These are phyloP conservation scores for Akanthomyces muscarius DNA, from an alignment of 2,329 filamentous ascomycete species.

Conservation along the genomic window DNA sequence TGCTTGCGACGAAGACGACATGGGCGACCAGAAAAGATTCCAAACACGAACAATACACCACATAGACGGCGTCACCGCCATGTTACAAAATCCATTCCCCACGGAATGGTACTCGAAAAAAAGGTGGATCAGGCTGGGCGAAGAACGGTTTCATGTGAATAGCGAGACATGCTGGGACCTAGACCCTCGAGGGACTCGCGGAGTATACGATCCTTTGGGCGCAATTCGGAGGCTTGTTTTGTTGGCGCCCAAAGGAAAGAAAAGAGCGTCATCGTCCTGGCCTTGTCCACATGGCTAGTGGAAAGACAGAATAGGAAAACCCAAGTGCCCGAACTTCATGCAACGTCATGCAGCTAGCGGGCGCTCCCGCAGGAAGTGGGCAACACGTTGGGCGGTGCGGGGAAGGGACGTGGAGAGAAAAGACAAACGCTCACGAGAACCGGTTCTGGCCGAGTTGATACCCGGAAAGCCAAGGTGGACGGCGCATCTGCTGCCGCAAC, in stretches of 20 bases:
- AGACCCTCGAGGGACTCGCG: not conserved
- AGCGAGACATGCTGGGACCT: not conserved
- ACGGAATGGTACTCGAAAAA: conserved; percentile 16
- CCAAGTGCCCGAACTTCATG: conserved; percentile 7
- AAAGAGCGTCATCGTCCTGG: not conserved
- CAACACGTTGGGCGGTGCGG: conserved; percentile 11
- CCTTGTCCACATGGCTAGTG: conserved; percentile 5
- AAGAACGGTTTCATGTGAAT: conserved; percentile 8
- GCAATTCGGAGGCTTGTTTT: not conserved
- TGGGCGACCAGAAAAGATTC: conserved; percentile 6
- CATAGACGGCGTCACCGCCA: conserved; percentile 19
- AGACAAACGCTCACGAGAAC: not conserved
- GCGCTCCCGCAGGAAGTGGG: conserved; percentile 16
- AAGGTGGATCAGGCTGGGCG: conserved; percentile 4
- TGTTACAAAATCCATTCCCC: conserved; percentile 17
- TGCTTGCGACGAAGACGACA: conserved; percentile 5
- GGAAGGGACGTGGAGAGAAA: not conserved
- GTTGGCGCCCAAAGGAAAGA: not conserved
- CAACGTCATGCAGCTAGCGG: conserved; percentile 12
- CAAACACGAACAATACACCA: conserved; percentile 5
- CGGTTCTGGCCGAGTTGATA: conserved; percentile 1
- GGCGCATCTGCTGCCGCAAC: not conserved
- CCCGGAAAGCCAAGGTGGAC: not conserved
- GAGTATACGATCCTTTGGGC: not conserved
- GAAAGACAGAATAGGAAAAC: conserved; percentile 7